Evolutionary conservation across 495 filamentous ascomycete species (phyloP).

Genomic region (Echria macrotheca): DNA sequence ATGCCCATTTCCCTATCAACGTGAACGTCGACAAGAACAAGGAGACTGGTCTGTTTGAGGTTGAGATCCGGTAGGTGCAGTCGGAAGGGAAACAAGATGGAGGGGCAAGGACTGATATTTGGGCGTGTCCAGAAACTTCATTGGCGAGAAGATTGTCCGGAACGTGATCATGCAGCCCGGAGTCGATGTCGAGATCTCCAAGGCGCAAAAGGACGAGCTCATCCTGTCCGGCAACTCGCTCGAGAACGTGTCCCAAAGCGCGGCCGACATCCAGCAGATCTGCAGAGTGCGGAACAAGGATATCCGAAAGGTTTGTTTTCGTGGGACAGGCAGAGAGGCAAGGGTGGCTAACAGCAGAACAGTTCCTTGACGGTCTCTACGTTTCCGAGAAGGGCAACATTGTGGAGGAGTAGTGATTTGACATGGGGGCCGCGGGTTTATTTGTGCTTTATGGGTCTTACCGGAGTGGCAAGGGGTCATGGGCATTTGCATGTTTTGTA

Average conservation of each 20-base stretch:
- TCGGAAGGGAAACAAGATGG: not conserved
- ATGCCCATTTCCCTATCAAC: conserved; percentile 99
- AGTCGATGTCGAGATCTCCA: conserved; percentile 82
- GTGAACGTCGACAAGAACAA: conserved; percentile 96
- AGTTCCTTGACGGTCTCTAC: conserved; percentile 99
- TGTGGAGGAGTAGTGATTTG: conserved; percentile 57
- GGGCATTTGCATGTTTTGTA: conserved; percentile 55
- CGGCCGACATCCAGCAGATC: conserved; percentile 98
- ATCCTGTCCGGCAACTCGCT: conserved; percentile 88
- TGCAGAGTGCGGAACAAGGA: conserved; percentile 99
- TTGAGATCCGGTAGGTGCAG: conserved; percentile 90
- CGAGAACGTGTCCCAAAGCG: conserved; percentile 93
- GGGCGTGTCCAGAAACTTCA: conserved; percentile 73
- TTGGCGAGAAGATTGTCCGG: conserved; percentile 99
- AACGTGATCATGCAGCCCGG: conserved; percentile 80
- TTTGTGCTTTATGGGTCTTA: conserved; percentile 40
- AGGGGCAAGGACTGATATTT: conserved; percentile 23
- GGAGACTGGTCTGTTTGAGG: conserved; percentile 79
- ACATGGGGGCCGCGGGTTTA: conserved; percentile 43
- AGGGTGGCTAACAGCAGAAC: conserved; percentile 27
- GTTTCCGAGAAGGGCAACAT: conserved; percentile 97
- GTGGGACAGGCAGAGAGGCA: not conserved
- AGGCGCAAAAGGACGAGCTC: conserved; percentile 95
- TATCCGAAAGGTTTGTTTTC: conserved; percentile 87
- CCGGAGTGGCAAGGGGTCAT: conserved; percentile 38